These are phyloP conservation scores for Phycomyces blakesleeanus DNA, from an alignment of 192 early-diverging fungal genomes.

Conservation along the genomic window DNA sequence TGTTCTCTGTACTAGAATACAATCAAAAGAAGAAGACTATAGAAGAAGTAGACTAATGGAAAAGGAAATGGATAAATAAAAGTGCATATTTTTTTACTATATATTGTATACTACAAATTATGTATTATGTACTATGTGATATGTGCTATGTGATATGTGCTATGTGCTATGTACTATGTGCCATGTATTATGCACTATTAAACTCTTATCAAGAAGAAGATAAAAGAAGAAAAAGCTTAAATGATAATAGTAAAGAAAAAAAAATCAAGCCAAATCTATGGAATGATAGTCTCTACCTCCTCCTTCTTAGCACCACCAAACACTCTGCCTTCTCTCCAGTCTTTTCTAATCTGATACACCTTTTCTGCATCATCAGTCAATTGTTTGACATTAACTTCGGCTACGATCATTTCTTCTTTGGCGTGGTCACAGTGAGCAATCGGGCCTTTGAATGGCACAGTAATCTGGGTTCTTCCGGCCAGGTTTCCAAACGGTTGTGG, in stretches of 20 bases:
- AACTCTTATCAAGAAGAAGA: too few relatives aligned
- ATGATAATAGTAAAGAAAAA: background rate
- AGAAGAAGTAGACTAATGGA: too few relatives aligned
- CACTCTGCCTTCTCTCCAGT: constrained; percentile 9
- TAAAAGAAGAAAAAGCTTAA: too few relatives aligned
- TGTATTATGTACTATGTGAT: too few relatives aligned
- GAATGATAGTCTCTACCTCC: background rate
- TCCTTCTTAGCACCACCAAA: constrained; percentile 2
- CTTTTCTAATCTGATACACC: constrained; percentile 24
- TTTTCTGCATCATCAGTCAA: constrained; percentile 20
- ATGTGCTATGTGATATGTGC: too few relatives aligned
- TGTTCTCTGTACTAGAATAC: too few relatives aligned
- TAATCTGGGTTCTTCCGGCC: constrained; percentile 23
- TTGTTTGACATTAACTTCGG: constrained; percentile 6
- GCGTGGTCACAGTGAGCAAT: constrained; percentile 15
- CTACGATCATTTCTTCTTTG: constrained; percentile 29
- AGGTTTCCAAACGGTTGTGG: constrained; percentile 15
- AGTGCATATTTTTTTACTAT: too few relatives aligned
- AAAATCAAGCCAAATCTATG: background rate
- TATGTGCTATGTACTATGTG: too few relatives aligned
- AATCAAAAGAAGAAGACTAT: too few relatives aligned
- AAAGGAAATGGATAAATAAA: too few relatives aligned
- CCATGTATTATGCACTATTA: too few relatives aligned
- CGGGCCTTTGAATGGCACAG: constrained; percentile 26
- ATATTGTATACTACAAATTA: too few relatives aligned